Evolutionary conservation across 2,329 filamentous ascomycete species (phyloP).

Genomic region (Phaeosphaeria sp.): DNA sequence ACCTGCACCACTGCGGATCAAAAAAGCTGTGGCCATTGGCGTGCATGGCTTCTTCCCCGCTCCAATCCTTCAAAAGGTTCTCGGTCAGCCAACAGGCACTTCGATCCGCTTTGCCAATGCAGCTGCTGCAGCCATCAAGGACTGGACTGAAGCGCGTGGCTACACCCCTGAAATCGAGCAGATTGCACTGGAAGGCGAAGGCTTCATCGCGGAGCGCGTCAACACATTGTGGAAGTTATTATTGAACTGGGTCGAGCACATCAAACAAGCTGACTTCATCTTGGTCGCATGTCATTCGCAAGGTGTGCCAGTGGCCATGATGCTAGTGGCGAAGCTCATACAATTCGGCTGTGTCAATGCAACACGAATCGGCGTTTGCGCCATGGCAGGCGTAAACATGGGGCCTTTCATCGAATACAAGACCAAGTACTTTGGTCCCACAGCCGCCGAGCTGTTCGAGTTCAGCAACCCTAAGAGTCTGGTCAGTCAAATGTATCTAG

Average conservation of each 20-base stretch:
- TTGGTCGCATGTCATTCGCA: slow-evolving; percentile 94
- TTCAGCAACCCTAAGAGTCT: slow-evolving; percentile 83
- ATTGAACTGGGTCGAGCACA: slow-evolving; percentile 91
- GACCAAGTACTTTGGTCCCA: slow-evolving; percentile 85
- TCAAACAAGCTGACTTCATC: slow-evolving; percentile 86
- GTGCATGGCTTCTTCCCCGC: slow-evolving; percentile 95
- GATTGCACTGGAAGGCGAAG: slow-evolving; percentile 92
- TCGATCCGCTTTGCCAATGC: slow-evolving; percentile 92
- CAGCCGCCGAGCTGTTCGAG: slow-evolving; percentile 93
- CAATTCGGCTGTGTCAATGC: slow-evolving; percentile 83
- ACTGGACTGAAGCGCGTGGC: slow-evolving; percentile 75
- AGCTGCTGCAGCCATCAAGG: slow-evolving; percentile 80
- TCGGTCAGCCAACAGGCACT: slow-evolving; percentile 94
- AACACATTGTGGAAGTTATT: slow-evolving; percentile 93
- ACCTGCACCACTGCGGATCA: slow-evolving; percentile 73
- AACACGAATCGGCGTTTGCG: slow-evolving; percentile 80
- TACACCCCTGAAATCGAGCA: slow-evolving; percentile 87
- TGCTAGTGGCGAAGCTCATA: slow-evolving; percentile 91
- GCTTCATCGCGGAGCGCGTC: slow-evolving; percentile 86
- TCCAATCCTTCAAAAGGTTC: slow-evolving; percentile 82
- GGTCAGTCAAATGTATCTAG: slow-evolving; percentile 81
- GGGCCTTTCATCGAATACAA: slow-evolving; percentile 94
- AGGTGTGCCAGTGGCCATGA: slow-evolving; percentile 90
- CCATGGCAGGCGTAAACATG: slow-evolving; percentile 87
- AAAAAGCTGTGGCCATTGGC: slow-evolving; percentile 88